Evolutionary conservation across 495 filamentous ascomycete species (phyloP).

Genomic region (Halenospora varia): DNA sequence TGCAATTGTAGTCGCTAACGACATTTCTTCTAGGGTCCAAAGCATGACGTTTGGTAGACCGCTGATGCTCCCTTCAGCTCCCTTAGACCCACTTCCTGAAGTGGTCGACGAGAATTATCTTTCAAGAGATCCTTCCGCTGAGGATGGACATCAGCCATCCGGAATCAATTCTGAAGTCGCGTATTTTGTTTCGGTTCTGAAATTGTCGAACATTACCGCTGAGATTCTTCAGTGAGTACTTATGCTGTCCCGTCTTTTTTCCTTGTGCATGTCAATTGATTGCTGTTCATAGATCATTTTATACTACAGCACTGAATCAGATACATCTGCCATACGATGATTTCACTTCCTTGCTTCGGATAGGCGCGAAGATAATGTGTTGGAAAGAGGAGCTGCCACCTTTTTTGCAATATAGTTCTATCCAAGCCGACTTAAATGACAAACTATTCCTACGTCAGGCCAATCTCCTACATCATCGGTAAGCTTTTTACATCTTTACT

Average conservation of each 20-base stretch:
- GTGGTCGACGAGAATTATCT: not conserved
- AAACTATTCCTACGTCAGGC: not conserved
- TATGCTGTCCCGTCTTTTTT: not conserved
- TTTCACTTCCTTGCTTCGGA: not conserved
- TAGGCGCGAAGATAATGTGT: not conserved
- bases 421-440: not conserved
- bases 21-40: not conserved
- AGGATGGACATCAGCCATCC: not conserved
- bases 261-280: not conserved
- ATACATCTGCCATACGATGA: not conserved
- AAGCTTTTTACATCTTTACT: not conserved
- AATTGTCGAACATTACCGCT: not conserved
- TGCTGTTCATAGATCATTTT: not conserved
- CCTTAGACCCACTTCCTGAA: not conserved
- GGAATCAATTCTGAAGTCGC: not conserved
- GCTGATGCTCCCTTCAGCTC: not conserved
- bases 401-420: not conserved
- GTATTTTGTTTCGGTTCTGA: not conserved
- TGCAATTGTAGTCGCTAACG: not conserved
- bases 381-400: not conserved
- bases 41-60: constrained; percentile 3
- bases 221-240: not conserved
- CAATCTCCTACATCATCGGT: not conserved
- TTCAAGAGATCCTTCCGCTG: not conserved
- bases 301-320: not conserved